phyloP scores from a whole-genome alignment of 208 protist species.

The Acanthamoeba healyi region DNA sequence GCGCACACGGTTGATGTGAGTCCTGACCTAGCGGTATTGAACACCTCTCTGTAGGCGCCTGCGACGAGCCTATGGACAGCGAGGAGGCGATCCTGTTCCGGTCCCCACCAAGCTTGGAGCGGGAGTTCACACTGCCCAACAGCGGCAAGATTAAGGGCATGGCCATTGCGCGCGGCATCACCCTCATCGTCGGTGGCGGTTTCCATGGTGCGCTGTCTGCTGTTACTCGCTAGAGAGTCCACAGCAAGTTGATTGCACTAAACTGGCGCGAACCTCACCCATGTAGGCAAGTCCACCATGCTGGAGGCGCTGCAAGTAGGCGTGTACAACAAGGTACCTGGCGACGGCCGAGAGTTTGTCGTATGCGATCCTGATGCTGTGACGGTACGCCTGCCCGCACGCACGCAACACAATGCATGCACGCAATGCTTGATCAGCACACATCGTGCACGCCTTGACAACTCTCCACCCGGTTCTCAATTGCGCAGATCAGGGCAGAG shows the following conservation, averaged over 20 bases:
- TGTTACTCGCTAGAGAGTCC: too few relatives aligned
- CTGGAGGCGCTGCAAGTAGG: conserved; percentile 94
- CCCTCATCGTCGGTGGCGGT: conserved; percentile 96
- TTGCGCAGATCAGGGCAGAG: conserved; percentile 95
- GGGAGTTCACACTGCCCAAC: conserved; percentile 91
- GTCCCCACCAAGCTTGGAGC: conserved; percentile 89
- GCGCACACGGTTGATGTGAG: background rate
- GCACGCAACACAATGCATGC: too few relatives aligned
- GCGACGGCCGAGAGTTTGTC: conserved; percentile 95
- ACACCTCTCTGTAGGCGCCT: too few relatives aligned
- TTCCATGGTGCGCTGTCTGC: conserved; percentile 92
- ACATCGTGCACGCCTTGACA: background rate
- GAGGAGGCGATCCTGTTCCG: conserved; percentile 90
- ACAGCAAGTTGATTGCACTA: too few relatives aligned
- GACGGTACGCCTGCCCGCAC: background rate
- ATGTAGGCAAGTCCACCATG: conserved; percentile 94
- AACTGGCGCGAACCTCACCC: background rate
- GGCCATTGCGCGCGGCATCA: conserved; percentile 94
- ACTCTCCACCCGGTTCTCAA: background rate
- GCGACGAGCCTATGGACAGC: conserved; percentile 90
- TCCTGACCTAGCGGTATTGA: background rate
- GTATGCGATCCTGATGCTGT: conserved; percentile 88
- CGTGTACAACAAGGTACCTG: conserved; percentile 95
- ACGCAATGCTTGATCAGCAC: too few relatives aligned
- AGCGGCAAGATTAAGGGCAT: conserved; percentile 91